Base-by-base conservation (phyloP, 805 yeast species). In the Ogataea philodendri region DNA sequence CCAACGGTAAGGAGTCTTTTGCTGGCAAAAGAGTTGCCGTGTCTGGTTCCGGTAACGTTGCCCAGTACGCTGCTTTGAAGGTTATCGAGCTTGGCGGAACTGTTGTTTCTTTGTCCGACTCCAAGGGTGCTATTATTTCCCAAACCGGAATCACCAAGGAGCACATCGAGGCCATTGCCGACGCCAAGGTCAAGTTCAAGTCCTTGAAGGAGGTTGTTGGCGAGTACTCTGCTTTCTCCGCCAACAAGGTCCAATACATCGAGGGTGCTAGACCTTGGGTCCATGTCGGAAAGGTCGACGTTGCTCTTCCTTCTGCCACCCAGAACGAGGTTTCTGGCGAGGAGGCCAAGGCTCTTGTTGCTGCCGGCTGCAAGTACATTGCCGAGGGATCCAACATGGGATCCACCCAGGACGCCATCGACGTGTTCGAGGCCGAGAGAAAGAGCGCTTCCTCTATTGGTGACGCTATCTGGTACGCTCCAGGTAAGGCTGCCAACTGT, bases 351-450 rank as follows among this genome's bases (percentile, higher is more conserved):
- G 86, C 90, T 59, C 80, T 90, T 61, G 81, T 90, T 52, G 89
- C 84, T 55, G 84, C 93, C 48, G 97, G 97, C 60, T 78, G 81
- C 67, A 83, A 83, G 69, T 89, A 66, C 74, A 81, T 90, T 61
- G 97, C 98, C 55, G 98, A 90, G 78, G 98, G 98, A 64, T 90
- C 97, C 61, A 90, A 90, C 75, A 90, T 90, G 98, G 97, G 98
- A 63, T 90, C 95, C 53, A 89, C 97, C 55, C 83, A 84, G 69
- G 97, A 90, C 66, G 98, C 98, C 53, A 87, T 90, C 53, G 87
- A 82, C 52, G 88, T 85, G 45, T 90, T 89, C 57, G 98, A 90
- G 78, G 85, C 83, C 56, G 78, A 74, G 65, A 79, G 90, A 73
- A 49, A 66, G 48, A 60, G 65, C 51, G 60, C 69, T 33, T 22